These are phyloP conservation scores for Nicotiana tabacum DNA, from an alignment of 257 asterid genomes.

Conservation along the genomic window DNA sequence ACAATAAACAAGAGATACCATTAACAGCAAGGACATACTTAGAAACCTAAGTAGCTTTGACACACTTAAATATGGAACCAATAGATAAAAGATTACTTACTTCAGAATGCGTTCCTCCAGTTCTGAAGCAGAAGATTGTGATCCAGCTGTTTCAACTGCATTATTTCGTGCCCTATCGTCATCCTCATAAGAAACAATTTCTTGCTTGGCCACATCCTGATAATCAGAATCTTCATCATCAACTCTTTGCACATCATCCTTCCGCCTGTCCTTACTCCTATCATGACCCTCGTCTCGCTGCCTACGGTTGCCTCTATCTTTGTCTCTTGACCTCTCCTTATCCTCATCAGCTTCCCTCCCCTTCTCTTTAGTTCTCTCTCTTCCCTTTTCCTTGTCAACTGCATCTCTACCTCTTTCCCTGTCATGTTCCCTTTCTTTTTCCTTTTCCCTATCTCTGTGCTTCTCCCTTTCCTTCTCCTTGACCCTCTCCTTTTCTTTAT, in stretches of 20 bases:
- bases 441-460: constrained; percentile 41
- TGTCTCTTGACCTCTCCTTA: constrained; percentile 56
- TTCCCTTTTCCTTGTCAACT: constrained; percentile 56
- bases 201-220: constrained; percentile 27
- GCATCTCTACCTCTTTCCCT: constrained; percentile 48
- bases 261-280: constrained; percentile 41
- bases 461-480: constrained; percentile 53
- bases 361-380: constrained; percentile 58
- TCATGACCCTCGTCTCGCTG: constrained; percentile 56
- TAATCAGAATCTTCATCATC: constrained; percentile 26
- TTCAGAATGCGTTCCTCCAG: constrained; percentile 63
- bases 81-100: constrained; percentile 37
- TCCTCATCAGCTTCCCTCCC: constrained; percentile 58
- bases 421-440: constrained; percentile 42
- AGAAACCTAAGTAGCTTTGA: not conserved
- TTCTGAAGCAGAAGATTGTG: constrained; percentile 35
- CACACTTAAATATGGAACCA: not conserved
- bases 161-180: constrained; percentile 32
- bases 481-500: constrained; percentile 53
- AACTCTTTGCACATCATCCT: constrained; percentile 32
- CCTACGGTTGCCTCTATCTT: constrained; percentile 48
- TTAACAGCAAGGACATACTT: not conserved
- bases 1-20: not conserved
- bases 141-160: constrained; percentile 30
- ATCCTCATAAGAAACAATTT: constrained; percentile 28